phyloP scores from a whole-genome alignment of 192 early-diverging fungal species.

The Rhizoclosmatium sp. region DNA sequence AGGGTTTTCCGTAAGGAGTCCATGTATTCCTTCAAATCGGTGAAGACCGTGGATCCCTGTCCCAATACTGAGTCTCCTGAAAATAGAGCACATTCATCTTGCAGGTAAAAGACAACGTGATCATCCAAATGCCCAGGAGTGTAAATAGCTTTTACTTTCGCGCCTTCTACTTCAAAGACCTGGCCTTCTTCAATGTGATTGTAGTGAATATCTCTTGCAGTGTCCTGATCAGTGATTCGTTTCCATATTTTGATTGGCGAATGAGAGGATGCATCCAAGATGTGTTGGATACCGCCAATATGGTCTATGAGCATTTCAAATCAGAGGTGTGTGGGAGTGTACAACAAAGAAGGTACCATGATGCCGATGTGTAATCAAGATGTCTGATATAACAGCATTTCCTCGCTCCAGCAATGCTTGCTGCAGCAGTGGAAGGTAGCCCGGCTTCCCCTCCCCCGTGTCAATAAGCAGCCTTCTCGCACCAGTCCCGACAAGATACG shows the following conservation, averaged over 20 bases:
- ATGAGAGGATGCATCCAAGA: slow-evolving; percentile 8
- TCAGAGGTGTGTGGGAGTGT: not conserved
- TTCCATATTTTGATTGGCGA: slow-evolving; percentile 16
- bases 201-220: slow-evolving; percentile 35
- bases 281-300: slow-evolving; percentile 68
- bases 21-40: slow-evolving; percentile 75
- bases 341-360: slow-evolving; percentile 13
- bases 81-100: slow-evolving; percentile 74
- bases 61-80: slow-evolving; percentile 87
- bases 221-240: slow-evolving; percentile 8
- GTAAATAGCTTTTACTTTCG: slow-evolving; percentile 66
- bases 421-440: slow-evolving; percentile 66
- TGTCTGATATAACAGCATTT: slow-evolving; percentile 61
- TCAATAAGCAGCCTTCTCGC: slow-evolving; percentile 74
- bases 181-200: slow-evolving; percentile 64
- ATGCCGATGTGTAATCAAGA: slow-evolving; percentile 85
- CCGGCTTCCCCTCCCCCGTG: slow-evolving; percentile 79
- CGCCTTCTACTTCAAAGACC: slow-evolving; percentile 67
- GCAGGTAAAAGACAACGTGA: slow-evolving; percentile 75
- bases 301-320: slow-evolving; percentile 60
- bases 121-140: slow-evolving; percentile 88
- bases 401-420: slow-evolving; percentile 56
- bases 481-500: slow-evolving; percentile 85
- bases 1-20: slow-evolving; percentile 65
- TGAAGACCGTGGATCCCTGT: slow-evolving; percentile 82